These are phyloP conservation scores for Phylloporus sp. DNA, from an alignment of 1,284 basidiomycete species.

Conservation along the genomic window DNA sequence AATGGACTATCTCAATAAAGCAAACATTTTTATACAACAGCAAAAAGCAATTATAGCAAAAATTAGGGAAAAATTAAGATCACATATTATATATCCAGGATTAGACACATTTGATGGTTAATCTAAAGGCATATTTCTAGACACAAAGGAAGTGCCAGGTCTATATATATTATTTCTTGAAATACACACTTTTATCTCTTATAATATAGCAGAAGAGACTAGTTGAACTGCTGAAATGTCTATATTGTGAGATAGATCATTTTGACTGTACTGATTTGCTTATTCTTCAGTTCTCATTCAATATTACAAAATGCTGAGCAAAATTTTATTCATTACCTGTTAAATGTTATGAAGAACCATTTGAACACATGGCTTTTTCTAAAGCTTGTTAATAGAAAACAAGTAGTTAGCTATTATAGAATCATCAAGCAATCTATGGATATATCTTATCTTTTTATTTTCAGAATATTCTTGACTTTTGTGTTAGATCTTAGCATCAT, in stretches of 20 bases:
- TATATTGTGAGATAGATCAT: conserved; percentile 58
- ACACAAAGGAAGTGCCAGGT: conserved; percentile 84
- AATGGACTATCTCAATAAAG: conserved; percentile 88
- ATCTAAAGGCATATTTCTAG: conserved; percentile 51
- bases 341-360: conserved; percentile 84
- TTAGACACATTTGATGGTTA: conserved; percentile 74
- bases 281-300: conserved; percentile 42
- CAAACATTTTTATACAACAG: conserved; percentile 80
- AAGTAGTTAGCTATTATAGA: conserved; percentile 94
- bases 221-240: conserved; percentile 98
- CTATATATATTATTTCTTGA: conserved; percentile 57
- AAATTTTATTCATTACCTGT: conserved; percentile 78
- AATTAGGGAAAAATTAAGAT: conserved; percentile 87
- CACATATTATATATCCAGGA: conserved; percentile 89
- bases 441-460: conserved; percentile 56
- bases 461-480: conserved; percentile 1
- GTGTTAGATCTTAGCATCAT: conserved; percentile 82
- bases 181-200: conserved; percentile 10
- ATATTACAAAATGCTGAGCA: conserved; percentile 60
- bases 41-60: conserved; percentile 89
- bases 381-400: conserved; percentile 79
- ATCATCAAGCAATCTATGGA: conserved; percentile 85
- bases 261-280: conserved; percentile 3
- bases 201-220: conserved; percentile 67
- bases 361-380: conserved; percentile 89